Base-by-base conservation (phyloP, 2,329 filamentous ascomycete species). In the Cladobotryum mycophilum region DNA sequence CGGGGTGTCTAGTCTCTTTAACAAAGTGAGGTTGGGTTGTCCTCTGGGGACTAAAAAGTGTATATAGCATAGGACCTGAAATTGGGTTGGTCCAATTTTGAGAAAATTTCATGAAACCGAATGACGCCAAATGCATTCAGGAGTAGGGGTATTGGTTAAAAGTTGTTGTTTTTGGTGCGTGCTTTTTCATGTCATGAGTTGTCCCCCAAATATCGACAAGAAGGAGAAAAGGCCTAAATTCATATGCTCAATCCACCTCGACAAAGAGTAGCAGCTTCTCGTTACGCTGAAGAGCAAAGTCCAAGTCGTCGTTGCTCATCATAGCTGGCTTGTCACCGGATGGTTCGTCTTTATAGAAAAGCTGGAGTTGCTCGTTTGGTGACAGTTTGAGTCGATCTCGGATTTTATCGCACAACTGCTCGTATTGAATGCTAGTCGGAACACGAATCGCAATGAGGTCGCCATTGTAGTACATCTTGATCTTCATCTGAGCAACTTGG, bases 401-500 rank as follows among this genome's bases (percentile, higher is more conserved):
- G 53, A 97, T 83, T 70, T 93, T 95, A 58, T 90, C 85, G 60
- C 86, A 85, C 8, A 99, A 77, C 54, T 89, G 86, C 48, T 80
- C 75, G 67, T 85, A 93, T 48, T 79, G 79, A 60, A 95, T 89
- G 49, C 95, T 87, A 1, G 80, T 79, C 0, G 92, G 86, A 49
- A 97, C 89, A 34, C 91, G 85, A 61, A 99, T 90, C 41, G 93
- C 88, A 58, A 96, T 92, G 51, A 95, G 82, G 58, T 96, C 92
- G 54, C 91, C 86, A 57, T 92, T 88, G 72, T 89, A 96, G 72
- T 88, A 93, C 48, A 96, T 86, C 72, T 97, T 97, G 66, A 97
- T 88, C 69, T 96, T 97, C 74, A 96, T 85, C 3, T 34, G 68
- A 40, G 37, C 37, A 40, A 41, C 43, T 25, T 25, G 38, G 5